Evolutionary conservation across 1,284 basidiomycete genomes (phyloP).

Genomic region (Tilletiopsis washingtonensis): DNA sequence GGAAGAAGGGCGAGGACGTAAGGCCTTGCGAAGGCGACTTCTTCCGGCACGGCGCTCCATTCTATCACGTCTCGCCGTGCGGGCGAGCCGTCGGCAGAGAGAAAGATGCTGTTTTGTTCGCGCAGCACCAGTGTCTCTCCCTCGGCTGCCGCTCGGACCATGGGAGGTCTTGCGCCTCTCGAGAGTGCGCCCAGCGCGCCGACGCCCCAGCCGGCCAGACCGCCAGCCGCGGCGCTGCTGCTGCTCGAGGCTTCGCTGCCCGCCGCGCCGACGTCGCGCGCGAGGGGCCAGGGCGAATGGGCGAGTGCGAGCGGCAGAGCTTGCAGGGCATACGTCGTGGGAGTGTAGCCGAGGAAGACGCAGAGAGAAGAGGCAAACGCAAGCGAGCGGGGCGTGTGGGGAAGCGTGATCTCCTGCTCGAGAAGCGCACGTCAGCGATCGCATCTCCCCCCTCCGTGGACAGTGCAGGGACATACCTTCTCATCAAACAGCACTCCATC

Average conservation of each 20-base stretch:
- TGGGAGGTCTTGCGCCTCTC: constrained; percentile 59
- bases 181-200: constrained; percentile 75
- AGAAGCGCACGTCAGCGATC: not conserved
- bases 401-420: constrained; percentile 64
- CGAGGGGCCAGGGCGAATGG: constrained; percentile 13
- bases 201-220: constrained; percentile 53
- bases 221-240: constrained; percentile 48
- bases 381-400: constrained; percentile 73
- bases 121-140: constrained; percentile 67
- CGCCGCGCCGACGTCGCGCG: constrained; percentile 1
- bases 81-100: constrained; percentile 63
- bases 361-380: constrained; percentile 57
- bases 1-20: constrained; percentile 60
- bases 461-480: constrained; percentile 53
- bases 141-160: constrained; percentile 59
- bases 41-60: constrained; percentile 75
- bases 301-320: constrained; percentile 51
- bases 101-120: constrained; percentile 50
- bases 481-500: constrained; percentile 70
- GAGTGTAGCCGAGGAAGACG: constrained; percentile 68
- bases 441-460: constrained; percentile 11
- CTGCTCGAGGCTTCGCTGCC: not conserved
- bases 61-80: constrained; percentile 59
- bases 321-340: constrained; percentile 67
- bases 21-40: constrained; percentile 70